These are phyloP conservation scores for Paraleonurus japonicus DNA, from an alignment of 257 asterid species.

Conservation along the genomic window DNA sequence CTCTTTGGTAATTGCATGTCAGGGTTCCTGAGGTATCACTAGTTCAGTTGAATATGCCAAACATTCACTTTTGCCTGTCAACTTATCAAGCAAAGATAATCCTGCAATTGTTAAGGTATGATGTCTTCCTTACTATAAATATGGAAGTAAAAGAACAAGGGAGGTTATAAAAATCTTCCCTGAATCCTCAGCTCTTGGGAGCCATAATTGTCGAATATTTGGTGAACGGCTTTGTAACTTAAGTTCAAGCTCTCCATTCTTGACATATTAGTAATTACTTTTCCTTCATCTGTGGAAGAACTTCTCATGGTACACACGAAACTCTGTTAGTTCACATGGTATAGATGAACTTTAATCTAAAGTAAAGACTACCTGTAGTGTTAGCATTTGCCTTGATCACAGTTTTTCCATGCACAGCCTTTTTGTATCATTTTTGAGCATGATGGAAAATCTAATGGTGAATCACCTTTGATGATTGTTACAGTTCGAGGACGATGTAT, in stretches of 20 bases:
- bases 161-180: background rate
- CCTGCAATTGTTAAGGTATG: slow-evolving; percentile 78
- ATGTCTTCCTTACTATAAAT: slow-evolving; percentile 4
- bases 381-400: background rate
- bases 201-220: background rate
- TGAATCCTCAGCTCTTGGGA: background rate
- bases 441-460: slow-evolving; percentile 4
- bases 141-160: background rate
- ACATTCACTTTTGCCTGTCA: slow-evolving; percentile 92
- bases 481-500: slow-evolving; percentile 93
- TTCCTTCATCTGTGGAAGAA: background rate
- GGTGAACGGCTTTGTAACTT: background rate
- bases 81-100: slow-evolving; percentile 78
- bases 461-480: slow-evolving; percentile 13
- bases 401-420: background rate
- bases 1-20: slow-evolving; percentile 29
- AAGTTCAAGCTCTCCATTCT: background rate
- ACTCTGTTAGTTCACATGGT: too few relatives aligned
- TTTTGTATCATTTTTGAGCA: background rate
- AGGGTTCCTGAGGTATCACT: slow-evolving; percentile 80
- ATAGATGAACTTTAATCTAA: background rate
- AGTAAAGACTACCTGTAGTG: background rate
- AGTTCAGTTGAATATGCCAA: slow-evolving; percentile 82
- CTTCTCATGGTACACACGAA: background rate
- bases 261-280: background rate